Conservation (phyloP, 2,329 filamentous ascomycete species). For the Sarocladiaceae sp. region DNA sequence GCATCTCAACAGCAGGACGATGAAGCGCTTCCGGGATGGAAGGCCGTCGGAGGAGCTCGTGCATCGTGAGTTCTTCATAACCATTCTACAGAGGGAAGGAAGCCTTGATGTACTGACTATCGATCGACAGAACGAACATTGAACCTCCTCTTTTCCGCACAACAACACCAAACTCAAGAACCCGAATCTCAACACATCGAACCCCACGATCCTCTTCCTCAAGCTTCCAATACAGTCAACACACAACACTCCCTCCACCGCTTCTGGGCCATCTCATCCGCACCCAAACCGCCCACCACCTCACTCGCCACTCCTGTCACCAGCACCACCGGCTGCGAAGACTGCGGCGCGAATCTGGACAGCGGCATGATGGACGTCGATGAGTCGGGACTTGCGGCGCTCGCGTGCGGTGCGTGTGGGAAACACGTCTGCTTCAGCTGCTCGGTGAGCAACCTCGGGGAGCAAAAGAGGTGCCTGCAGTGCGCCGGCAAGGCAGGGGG, state of each 20-base stretch:
- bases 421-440: slow-evolving; percentile 54
- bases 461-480: slow-evolving; percentile 44
- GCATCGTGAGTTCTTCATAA: slow-evolving; percentile 39
- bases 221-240: slow-evolving; percentile 7
- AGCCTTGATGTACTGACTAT: slow-evolving; percentile 14
- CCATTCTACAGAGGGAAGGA: slow-evolving; percentile 5
- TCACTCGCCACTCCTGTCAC: slow-evolving; percentile 8
- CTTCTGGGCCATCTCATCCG: slow-evolving; percentile 52
- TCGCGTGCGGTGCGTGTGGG: slow-evolving; percentile 42
- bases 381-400: slow-evolving; percentile 16
- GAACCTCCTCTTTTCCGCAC: slow-evolving; percentile 51
- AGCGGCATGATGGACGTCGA: slow-evolving; percentile 35
- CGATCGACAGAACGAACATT: slow-evolving; percentile 46
- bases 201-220: background rate
- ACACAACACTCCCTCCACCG: slow-evolving; percentile 50
- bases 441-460: slow-evolving; percentile 51
- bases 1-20: slow-evolving; percentile 49
- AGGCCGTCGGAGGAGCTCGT: slow-evolving; percentile 50
- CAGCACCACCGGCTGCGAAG: slow-evolving; percentile 41
- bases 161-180: slow-evolving; percentile 25
- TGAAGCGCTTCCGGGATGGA: slow-evolving; percentile 55
- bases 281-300: slow-evolving; percentile 22
- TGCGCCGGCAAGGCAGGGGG: slow-evolving; percentile 37
- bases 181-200: slow-evolving; percentile 2
- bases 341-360: slow-evolving; percentile 37